Evolutionary conservation across 2,329 filamentous ascomycete species (phyloP), one percentile per base, ranked within the genome.

Genomic region (Botryotinia globosa): DNA sequence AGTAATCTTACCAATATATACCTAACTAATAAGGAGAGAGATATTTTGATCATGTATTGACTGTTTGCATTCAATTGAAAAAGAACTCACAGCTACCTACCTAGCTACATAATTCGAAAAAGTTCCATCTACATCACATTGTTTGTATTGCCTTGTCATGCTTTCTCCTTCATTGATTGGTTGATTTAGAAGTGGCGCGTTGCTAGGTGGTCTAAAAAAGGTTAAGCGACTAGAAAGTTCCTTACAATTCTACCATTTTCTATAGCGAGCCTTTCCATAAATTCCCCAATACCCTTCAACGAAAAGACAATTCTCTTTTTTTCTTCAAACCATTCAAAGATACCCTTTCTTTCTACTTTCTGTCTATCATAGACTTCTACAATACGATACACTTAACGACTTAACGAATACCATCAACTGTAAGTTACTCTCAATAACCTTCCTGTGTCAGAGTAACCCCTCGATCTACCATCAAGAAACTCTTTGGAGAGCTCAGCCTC

Each of bases 241-340:
- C 70, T 67, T 72, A 68, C 48, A 72, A 67, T 72, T 72, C 70
- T 67, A 72, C 39, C 62, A 68, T 72, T 72, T 72, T 72, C 70
- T 72, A 72, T 20, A 72, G 70, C 48, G 42, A 72, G 39, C 37
- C 70, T 45, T 71, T 61, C 62, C 70, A 72, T 67, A 67, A 67
- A 72, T 68, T 51, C 58, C 59, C 69, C 51, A 42, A 56, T 71
- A 64, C 51, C 37, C 59, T 65, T 51, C 69, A 59, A n/a, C 61
- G 51, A 72, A 68, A 66, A 66, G 18, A 14, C 48, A 14, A n/a
- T n/a, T 68, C 59, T 72, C 42, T 48, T 56, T 37, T 67, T 32
- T 67, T 67, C 70, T 58, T 66, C 62, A 58, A 42, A 72, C 51
- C 48, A 64, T 32, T 72, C 48, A 29, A 72, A 72, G 70, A 72